Base-by-base conservation (phyloP, 169 alveolate species). In the Plasmodium coatneyi region DNA sequence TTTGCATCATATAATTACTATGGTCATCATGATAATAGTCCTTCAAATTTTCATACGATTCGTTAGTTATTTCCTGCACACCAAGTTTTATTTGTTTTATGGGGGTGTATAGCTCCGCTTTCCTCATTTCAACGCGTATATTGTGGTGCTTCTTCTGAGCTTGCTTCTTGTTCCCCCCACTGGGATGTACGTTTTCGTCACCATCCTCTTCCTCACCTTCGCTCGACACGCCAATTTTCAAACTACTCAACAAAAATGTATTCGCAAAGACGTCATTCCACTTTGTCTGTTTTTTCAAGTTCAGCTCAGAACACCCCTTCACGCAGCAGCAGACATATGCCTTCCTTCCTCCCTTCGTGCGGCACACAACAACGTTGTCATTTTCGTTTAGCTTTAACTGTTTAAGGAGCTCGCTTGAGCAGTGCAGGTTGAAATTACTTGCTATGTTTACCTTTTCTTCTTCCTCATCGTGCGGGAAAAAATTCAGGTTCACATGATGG, bases 321-420 rank as follows among this genome's bases (percentile, higher is more conserved):
- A 87, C 71, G 49, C 89, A 78, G 80, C 93, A 87, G 34, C 80
- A 87, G 28, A 87, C 93, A 34, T 22, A 87, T 12, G 32, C 52
- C 3, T n/a, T 49, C 60, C 56, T 32, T 16, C 80, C 66, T 14
- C 41, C 93, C 9, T 72, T 54, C 19, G n/a, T 70, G 34, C 25
- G 92, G 72, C 80, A 56, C 71, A 87, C 19, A 78, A 87, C 70
- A 78, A 84, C 93, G 71, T 87, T 87, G 36, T 76, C 89, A 80
- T 87, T 60, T 78, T 19, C 52, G 12, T 79, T 80, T 25, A 87
- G 46, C 30, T 79, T 71, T 28, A 54, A 80, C 28, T 34, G 41
- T 39, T 87, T 87, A 71, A 87, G 32, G 6, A 87, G 70, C 66
- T 87, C 87, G 52, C 80, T 34, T 9, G 93, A 41, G 16, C 93